Evolutionary conservation across 2,329 filamentous ascomycete species (phyloP), one percentile per base, ranked within the genome.

Genomic region (Nannizziopsis barbatae): DNA sequence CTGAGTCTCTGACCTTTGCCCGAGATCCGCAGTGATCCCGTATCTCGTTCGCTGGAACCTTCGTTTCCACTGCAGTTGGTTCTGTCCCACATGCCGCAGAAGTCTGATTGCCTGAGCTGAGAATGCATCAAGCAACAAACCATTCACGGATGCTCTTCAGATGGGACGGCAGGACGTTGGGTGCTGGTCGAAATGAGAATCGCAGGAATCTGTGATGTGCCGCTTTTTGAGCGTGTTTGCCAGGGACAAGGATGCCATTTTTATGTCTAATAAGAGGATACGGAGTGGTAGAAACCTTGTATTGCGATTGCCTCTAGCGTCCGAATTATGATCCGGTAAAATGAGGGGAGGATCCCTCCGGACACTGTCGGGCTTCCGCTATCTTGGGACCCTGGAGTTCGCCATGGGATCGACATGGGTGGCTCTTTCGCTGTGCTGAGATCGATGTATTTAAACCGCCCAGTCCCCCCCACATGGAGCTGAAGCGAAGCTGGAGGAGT

Each of bases 271-370:
- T 12, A 31, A n/a, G 31, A 27, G 7, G 12, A 38, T 46, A 37
- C 42, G 44, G 36, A 40, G 27, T 40, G n/a, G 35, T 46, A 40
- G 35, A 46, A 40, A 9, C 32, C 14, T 20, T 45, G 9, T 37
- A 2, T 15, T 15, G 38, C 36, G 36, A 40, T n/a, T 12, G 31
- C 17, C 30, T 37, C n/a, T 48, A 48, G 45, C 45, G 45, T 42
- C 7, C 22, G 22, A 27, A 27, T 27, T 30, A 36, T 8, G 36
- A 42, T 31, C 20, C 22, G 18, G 30, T 39, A 32, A 48, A 37
- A 48, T 48, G 45, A 48, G 45, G 45, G 45, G 45, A 48, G 36
- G 20, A 20, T 9, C 3, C 39, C 15, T 46, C 14, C 45, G 45
- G 45, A 47, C 45, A 36, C 30, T 36, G 37, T 35, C 45, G 45